These are phyloP conservation scores for Yamadazyma diddensiae DNA, from an alignment of 1,139 yeast species.

Conservation along the genomic window DNA sequence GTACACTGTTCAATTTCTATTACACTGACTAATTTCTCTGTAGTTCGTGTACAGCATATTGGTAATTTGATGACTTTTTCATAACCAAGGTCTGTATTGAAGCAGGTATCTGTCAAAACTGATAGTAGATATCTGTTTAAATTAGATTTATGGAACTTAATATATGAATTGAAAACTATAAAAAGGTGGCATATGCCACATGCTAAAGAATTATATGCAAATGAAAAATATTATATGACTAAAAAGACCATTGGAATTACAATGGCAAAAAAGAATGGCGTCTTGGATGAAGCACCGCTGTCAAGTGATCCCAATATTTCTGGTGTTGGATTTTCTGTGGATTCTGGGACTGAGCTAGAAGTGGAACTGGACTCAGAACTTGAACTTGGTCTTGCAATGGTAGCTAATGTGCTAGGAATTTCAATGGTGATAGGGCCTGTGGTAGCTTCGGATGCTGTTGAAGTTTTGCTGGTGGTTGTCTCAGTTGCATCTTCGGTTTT, in stretches of 20 bases:
- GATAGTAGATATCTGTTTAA: too few species aligned
- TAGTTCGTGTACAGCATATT: too few species aligned
- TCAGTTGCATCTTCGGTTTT: slow-evolving; percentile 1
- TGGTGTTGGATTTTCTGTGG: slow-evolving; percentile 1
- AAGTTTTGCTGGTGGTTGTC: slow-evolving; percentile 2
- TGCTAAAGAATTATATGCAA: background rate
- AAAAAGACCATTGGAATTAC: slow-evolving; percentile 5
- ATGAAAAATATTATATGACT: slow-evolving; percentile 1
- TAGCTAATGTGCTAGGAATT: background rate
- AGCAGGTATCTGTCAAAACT: too few species aligned
- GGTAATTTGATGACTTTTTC: too few species aligned
- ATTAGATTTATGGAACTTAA: too few species aligned
- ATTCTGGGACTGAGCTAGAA: slow-evolving; percentile 1
- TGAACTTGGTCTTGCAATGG: background rate
- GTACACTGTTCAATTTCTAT: too few species aligned
- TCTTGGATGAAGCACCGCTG: slow-evolving; percentile 1
- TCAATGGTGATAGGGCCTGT: background rate
- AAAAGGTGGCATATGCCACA: too few species aligned
- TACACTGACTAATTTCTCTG: too few species aligned
- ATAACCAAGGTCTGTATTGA: too few species aligned
- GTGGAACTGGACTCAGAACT: background rate
- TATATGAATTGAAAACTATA: too few species aligned
- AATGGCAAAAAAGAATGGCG: slow-evolving; percentile 4
- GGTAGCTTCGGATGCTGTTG: slow-evolving; percentile 2
- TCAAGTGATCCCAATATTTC: slow-evolving; percentile 8